Base-by-base conservation (phyloP, 2,329 filamentous ascomycete species). In the Ciborinia camelliae region DNA sequence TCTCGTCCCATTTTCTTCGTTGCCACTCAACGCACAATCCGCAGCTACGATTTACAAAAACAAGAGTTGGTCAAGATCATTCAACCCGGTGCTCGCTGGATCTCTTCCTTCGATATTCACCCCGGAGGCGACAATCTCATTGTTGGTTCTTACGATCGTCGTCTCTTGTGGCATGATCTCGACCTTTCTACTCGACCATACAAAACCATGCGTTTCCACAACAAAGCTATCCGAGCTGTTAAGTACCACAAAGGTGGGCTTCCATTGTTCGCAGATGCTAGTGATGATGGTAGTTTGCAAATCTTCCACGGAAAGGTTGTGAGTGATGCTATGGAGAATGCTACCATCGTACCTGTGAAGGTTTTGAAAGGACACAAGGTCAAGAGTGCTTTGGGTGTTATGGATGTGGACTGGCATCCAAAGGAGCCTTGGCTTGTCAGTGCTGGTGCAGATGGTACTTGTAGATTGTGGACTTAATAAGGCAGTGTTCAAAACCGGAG, bases 261-360 rank as follows among this genome's bases (percentile, higher is more conserved):
- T 67, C 93, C 95, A 23, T 82, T 99, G 43, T 98, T 99, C 74
- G 95, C 93, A 0, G 94, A 98, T 75, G 92, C 92, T 26, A 95
- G 90, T 76, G 96, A 99, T 75, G 95, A 99, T 76, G 95, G 95
- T 35, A 92, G 89, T 26, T 80, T 98, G 70, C 95, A 99, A 77
- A 90, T 99, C 62, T 98, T 98, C 86, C 94, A 98, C 76, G 94
- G 92, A 64, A 96, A 94, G 78, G 94, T 98, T 35, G 92, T 96
- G 37, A 92, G 88, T 67, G 95, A 99, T 76, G 82, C 97, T 76
- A 91, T 99, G 86, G 92, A 96, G 80, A 97, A 97, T 74, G 93
- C 95, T 8, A 96, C 90, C 18, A 97, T 99, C 73, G 95, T 98
- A 60, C 95, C 95, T 10, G 84, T 99, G 68, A 99, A 98, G 83